These are phyloP conservation scores for Geotrichum ghanense DNA, from an alignment of 805 yeast species.

Conservation along the genomic window DNA sequence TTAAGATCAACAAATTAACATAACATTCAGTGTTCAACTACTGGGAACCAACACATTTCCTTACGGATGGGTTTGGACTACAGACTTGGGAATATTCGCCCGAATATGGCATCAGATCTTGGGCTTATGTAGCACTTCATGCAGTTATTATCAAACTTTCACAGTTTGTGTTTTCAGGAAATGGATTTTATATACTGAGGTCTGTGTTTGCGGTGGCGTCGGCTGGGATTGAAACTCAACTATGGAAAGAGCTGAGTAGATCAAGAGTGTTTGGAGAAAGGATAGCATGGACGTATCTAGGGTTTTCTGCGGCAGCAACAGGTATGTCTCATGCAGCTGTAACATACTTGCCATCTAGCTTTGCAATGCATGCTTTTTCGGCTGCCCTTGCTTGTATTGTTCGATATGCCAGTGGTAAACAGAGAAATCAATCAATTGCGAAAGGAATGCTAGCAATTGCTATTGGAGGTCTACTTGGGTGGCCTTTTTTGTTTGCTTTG, in stretches of 20 bases:
- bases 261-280: conserved; percentile 8
- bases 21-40: conserved; percentile 50
- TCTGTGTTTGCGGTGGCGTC: conserved; percentile 30
- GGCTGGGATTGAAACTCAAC: conserved; percentile 40
- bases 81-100: conserved; percentile 98
- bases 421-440: conserved; percentile 5
- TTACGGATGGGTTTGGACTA: conserved; percentile 74
- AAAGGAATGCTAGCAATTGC: conserved; percentile 30
- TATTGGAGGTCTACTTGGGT: conserved; percentile 73
- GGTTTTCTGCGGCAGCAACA: conserved; percentile 53
- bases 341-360: conserved; percentile 73
- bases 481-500: conserved; percentile 76
- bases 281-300: conserved; percentile 48
- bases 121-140: conserved; percentile 54
- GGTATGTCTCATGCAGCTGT: conserved; percentile 87
- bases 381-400: conserved; percentile 21
- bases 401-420: conserved; percentile 3
- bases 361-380: conserved; percentile 44
- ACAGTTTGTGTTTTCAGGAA: conserved; percentile 9
- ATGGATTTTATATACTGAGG: conserved; percentile 44
- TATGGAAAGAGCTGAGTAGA: conserved; percentile 16
- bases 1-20: background rate
- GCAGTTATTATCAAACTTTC: conserved; percentile 18
- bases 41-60: conserved; percentile 84
- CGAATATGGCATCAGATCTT: conserved; percentile 74